These are phyloP conservation scores for Paraconiothyrium brasiliense DNA, from an alignment of 2,329 filamentous ascomycete species.

Conservation along the genomic window DNA sequence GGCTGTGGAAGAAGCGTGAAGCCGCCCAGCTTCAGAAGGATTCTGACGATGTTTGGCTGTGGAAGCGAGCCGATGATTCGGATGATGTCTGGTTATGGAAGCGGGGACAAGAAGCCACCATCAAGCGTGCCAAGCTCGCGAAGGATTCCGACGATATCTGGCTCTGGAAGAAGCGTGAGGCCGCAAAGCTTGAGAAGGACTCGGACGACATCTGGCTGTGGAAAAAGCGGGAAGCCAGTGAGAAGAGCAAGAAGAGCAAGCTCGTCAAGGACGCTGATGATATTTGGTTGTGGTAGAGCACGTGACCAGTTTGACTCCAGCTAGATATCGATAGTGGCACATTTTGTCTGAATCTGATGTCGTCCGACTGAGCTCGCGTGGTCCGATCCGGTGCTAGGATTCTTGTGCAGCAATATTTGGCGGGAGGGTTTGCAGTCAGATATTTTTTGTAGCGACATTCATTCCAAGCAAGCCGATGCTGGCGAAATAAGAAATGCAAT, in stretches of 20 bases:
- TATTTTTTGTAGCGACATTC: slow-evolving; percentile 24
- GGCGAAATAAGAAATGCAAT: slow-evolving; percentile 52
- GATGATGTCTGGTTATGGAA: slow-evolving; percentile 11
- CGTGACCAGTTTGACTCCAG: not conserved
- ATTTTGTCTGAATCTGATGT: slow-evolving; percentile 35
- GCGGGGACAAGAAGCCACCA: slow-evolving; percentile 4
- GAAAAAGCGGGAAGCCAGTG: slow-evolving; percentile 5
- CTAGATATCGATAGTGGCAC: not conserved
- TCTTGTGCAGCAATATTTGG: slow-evolving; percentile 40
- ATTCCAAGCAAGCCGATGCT: slow-evolving; percentile 52
- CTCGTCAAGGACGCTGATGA: slow-evolving; percentile 11
- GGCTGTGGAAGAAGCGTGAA: slow-evolving; percentile 11
- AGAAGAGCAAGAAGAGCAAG: slow-evolving; percentile 9
- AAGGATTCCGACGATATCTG: slow-evolving; percentile 9
- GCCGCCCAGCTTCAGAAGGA: slow-evolving; percentile 9
- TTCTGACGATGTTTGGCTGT: slow-evolving; percentile 11
- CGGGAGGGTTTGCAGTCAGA: slow-evolving; percentile 43
- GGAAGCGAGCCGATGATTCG: slow-evolving; percentile 8
- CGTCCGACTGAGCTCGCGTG: too few species aligned
- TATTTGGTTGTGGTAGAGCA: slow-evolving; percentile 8
- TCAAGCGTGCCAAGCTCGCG: slow-evolving; percentile 6
- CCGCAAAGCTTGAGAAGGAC: slow-evolving; percentile 7
- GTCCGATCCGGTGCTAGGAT: slow-evolving; percentile 20
- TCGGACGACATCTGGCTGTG: slow-evolving; percentile 12
- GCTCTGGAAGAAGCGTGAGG: slow-evolving; percentile 12